phyloP scores from a whole-genome alignment of 176 grass and related monocot genomes.

The Musa itinerans region DNA sequence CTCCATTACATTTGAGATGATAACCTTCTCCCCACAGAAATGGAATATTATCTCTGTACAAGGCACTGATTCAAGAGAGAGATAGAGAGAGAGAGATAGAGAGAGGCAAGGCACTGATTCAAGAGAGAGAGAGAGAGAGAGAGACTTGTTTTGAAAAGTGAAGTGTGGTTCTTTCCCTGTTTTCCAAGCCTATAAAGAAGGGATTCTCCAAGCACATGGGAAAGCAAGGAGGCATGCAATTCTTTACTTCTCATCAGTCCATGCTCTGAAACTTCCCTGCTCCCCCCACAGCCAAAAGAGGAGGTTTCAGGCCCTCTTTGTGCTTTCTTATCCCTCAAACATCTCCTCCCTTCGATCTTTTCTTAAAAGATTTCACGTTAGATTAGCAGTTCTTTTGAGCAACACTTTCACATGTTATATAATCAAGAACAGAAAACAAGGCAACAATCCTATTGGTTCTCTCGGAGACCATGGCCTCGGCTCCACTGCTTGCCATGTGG shows the following conservation, averaged over 20 bases:
- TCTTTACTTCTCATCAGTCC: conserved; percentile 3
- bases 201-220: neutral
- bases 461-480: neutral
- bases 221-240: conserved; percentile 4
- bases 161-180: conserved; percentile 1
- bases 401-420: neutral
- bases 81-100: neutral
- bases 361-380: neutral
- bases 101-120: too few relatives aligned
- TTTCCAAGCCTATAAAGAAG: conserved; percentile 2
- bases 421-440: neutral
- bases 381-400: neutral
- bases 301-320: neutral
- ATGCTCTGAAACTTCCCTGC: neutral
- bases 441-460: too few relatives aligned
- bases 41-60: neutral
- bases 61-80: neutral
- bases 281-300: neutral
- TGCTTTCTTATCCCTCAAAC: neutral
- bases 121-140: neutral
- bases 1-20: neutral
- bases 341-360: neutral
- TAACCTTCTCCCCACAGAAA: neutral
- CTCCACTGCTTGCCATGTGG: neutral
- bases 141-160: neutral